Evolutionary conservation across 2,329 filamentous ascomycete genomes (phyloP), one percentile per base, ranked within the genome.

Genomic region (Phaeomoniella chlamydospora): DNA sequence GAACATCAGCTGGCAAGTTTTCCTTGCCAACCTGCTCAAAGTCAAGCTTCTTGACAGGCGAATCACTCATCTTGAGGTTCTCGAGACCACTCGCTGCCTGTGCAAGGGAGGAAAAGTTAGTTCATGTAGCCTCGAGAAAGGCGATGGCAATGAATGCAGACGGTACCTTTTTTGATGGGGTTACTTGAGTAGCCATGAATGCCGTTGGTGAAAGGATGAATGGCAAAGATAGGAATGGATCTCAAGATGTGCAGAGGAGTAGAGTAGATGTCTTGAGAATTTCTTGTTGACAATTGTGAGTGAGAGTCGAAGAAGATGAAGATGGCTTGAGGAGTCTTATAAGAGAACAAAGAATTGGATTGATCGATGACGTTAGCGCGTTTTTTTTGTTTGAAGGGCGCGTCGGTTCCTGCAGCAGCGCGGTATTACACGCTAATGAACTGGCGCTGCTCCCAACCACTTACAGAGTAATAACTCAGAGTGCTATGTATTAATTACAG

Each of bases 11-110:
- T 41, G 70, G 62, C 42, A 68, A 63, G 64, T 93, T 93, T 67
- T 94, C 87, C 66, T 94, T 94, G 66, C 84, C 71, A 40, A 69
- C 69, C 37, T 66, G 55, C 45, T 70, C 63, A 58, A 94, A 85
- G 66, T 81, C 70, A 47, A 90, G 74, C 72, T 92, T 92, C 79
- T 94, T 94, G 45, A 80, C 65, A 32, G 87, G 86, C 1, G 85
- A 90, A 49, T 92, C 83, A 44, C 57, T 66, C 76, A 94, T 92
- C 65, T 88, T 92, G 59, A 96, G 72, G 49, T 74, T 76, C 61
- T 90, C 78, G 54, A 96, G 80, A 51, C 77, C 85, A 53, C 83
- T 78, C 52, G 86, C 82, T 67, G 80, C 80, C 88, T 96, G 56
- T 45, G 33, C n/a, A n/a, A n/a, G n/a, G n/a, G n/a, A n/a, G n/a